phyloP scores from a whole-genome alignment of 768 basidiomycete genomes.

The Russula abietina region DNA sequence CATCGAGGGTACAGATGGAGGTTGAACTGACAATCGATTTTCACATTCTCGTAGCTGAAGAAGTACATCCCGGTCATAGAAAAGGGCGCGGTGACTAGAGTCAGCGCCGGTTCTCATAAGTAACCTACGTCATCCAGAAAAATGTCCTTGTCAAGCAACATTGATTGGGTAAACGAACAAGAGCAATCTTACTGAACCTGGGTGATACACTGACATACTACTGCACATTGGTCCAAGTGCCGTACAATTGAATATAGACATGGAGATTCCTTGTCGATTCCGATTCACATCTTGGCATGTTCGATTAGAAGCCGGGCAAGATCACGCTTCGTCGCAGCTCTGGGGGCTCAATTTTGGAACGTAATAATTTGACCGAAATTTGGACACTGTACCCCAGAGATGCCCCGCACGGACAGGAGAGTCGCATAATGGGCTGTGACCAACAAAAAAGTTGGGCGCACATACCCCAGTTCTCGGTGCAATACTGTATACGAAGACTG shows the following conservation, averaged over 20 bases:
- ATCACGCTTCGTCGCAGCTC: not conserved
- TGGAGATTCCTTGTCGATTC: not conserved
- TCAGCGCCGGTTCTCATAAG: not conserved
- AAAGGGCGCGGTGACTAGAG: not conserved
- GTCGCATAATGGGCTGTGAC: slow-evolving; percentile 43
- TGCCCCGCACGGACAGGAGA: slow-evolving; percentile 40
- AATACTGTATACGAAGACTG: slow-evolving; percentile 40
- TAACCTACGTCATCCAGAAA: not conserved
- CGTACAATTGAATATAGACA: not conserved
- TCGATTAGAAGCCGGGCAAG: slow-evolving; percentile 9
- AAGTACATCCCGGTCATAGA: not conserved
- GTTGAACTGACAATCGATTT: slow-evolving; percentile 51
- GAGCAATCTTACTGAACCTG: not conserved
- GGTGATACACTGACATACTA: not conserved
- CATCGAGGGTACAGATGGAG: slow-evolving; percentile 41
- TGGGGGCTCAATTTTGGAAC: slow-evolving; percentile 27
- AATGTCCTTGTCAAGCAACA: not conserved
- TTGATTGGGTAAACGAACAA: not conserved
- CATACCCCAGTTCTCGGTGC: slow-evolving; percentile 41
- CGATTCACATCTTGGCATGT: not conserved
- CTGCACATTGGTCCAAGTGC: not conserved
- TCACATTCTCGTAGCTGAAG: not conserved
- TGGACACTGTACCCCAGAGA: slow-evolving; percentile 42
- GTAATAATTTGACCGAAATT: slow-evolving; percentile 41
- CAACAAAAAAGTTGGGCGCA: slow-evolving; percentile 40